phyloP scores from a whole-genome alignment of 495 filamentous ascomycete genomes.

The Hamigera avellanea region DNA sequence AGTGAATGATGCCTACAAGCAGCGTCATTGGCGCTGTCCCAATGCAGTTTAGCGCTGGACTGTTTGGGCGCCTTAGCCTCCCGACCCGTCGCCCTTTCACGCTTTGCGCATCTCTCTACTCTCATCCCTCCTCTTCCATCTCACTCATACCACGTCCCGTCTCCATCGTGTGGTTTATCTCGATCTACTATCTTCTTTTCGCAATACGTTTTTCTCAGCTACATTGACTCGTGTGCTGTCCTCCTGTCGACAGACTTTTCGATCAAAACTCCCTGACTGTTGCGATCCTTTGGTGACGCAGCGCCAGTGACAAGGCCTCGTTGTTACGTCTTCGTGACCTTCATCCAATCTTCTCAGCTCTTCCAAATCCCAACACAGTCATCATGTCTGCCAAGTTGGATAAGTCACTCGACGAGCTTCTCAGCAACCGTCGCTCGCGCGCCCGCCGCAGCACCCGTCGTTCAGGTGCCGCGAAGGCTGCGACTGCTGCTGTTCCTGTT shows the following conservation, averaged over 20 bases:
- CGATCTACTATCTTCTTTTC: slow-evolving; percentile 2
- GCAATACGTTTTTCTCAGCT: too few species aligned
- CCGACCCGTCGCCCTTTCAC: not conserved
- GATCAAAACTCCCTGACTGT: not conserved
- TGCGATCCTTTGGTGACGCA: not conserved
- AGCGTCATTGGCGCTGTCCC: too few species aligned
- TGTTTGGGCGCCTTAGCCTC: slow-evolving; percentile 8
- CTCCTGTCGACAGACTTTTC: not conserved
- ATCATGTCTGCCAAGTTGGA: slow-evolving; percentile 88
- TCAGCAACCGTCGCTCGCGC: slow-evolving; percentile 58
- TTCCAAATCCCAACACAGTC: not conserved
- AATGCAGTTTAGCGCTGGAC: not conserved
- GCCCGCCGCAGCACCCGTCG: slow-evolving; percentile 43
- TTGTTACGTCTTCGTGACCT: not conserved
- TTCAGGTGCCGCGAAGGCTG: slow-evolving; percentile 37
- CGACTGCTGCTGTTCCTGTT: slow-evolving; percentile 51
- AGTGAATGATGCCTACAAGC: too few species aligned
- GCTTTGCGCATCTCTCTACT: not conserved
- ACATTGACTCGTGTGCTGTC: too few species aligned
- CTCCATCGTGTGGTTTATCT: slow-evolving; percentile 1
- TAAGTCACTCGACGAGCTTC: slow-evolving; percentile 90
- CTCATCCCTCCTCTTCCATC: not conserved
- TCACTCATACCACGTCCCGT: not conserved
- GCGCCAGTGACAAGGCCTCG: not conserved
- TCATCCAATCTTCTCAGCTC: not conserved